Evolutionary conservation across 495 filamentous ascomycete species (phyloP).

Genomic region (Talaromyces trachyspermus): DNA sequence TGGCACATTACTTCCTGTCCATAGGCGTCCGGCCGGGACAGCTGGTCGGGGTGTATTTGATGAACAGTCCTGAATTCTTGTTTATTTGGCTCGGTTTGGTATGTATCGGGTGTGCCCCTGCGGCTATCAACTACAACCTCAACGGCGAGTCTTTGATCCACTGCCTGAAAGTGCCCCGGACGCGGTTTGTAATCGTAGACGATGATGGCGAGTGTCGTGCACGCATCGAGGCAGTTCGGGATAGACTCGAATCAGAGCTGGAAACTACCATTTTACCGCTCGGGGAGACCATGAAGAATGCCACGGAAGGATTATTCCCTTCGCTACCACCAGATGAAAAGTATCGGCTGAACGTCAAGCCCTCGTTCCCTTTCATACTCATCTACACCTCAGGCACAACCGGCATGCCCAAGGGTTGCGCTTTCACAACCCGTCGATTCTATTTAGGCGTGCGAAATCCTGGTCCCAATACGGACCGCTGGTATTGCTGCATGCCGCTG

Average conservation of each 20-base stretch:
- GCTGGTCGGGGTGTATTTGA: constrained; percentile 61
- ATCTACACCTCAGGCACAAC: constrained; percentile 70
- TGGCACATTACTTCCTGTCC: constrained; percentile 55
- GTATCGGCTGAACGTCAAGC: constrained; percentile 37
- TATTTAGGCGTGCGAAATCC: constrained; percentile 21
- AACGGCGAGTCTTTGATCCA: constrained; percentile 59
- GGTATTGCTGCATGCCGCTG: constrained; percentile 74
- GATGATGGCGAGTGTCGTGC: constrained; percentile 45
- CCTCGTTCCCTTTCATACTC: constrained; percentile 47
- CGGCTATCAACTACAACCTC: constrained; percentile 69
- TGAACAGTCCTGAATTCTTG: constrained; percentile 62
- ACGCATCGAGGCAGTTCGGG: constrained; percentile 47
- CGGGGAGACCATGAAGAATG: constrained; percentile 26
- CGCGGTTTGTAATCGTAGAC: constrained; percentile 59
- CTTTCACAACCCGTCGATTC: constrained; percentile 40
- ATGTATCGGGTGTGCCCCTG: constrained; percentile 59
- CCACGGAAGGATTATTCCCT: constrained; percentile 42
- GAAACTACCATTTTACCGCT: constrained; percentile 15
- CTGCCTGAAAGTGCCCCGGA: constrained; percentile 54
- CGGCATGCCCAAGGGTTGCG: constrained; percentile 55
- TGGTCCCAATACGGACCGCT: constrained; percentile 48
- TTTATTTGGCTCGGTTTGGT: constrained; percentile 54
- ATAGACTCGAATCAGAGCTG: constrained; percentile 41
- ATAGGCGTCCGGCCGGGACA: constrained; percentile 57
- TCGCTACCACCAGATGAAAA: constrained; percentile 42